These are phyloP conservation scores for Monilinia fructigena DNA, from an alignment of 2,329 filamentous ascomycete genomes.

Conservation along the genomic window DNA sequence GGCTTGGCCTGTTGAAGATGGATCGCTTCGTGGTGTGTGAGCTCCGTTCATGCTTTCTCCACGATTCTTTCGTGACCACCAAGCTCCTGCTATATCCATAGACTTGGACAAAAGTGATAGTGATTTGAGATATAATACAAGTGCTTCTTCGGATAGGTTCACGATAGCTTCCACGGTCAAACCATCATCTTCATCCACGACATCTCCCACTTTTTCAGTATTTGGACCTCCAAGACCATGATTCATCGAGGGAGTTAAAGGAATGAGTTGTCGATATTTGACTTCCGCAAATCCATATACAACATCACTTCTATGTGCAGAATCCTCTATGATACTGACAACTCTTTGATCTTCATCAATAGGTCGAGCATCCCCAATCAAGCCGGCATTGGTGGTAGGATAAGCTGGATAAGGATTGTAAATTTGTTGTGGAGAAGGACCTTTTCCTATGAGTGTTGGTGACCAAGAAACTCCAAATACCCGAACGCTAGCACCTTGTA, in stretches of 20 bases:
- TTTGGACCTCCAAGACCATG: slow-evolving; percentile 65
- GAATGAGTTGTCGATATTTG: slow-evolving; percentile 96
- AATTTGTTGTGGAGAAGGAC: slow-evolving; percentile 69
- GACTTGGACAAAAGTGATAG: slow-evolving; percentile 85
- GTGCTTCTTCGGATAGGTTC: slow-evolving; percentile 84
- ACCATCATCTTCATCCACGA: slow-evolving; percentile 66
- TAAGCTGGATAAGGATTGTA: slow-evolving; percentile 85
- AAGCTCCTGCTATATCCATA: slow-evolving; percentile 90
- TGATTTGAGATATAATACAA: slow-evolving; percentile 95
- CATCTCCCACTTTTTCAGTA: slow-evolving; percentile 53
- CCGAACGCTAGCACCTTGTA: slow-evolving; percentile 84
- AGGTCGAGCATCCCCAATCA: slow-evolving; percentile 66
- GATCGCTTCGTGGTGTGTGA: slow-evolving; percentile 44
- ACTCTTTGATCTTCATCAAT: slow-evolving; percentile 78
- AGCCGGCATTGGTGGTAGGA: slow-evolving; percentile 64
- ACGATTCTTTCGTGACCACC: slow-evolving; percentile 83
- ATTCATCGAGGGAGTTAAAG: slow-evolving; percentile 75
- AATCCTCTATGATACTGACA: slow-evolving; percentile 83
- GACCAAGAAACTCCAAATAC: slow-evolving; percentile 71
- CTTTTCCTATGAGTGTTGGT: slow-evolving; percentile 58
- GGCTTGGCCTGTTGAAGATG: slow-evolving; percentile 45
- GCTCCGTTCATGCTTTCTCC: slow-evolving; percentile 53
- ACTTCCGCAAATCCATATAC: slow-evolving; percentile 98
- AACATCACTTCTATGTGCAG: slow-evolving; percentile 89
- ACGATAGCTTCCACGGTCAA: slow-evolving; percentile 85